phyloP scores from a whole-genome alignment of 441 rosid species.

The Erodium texanum region DNA sequence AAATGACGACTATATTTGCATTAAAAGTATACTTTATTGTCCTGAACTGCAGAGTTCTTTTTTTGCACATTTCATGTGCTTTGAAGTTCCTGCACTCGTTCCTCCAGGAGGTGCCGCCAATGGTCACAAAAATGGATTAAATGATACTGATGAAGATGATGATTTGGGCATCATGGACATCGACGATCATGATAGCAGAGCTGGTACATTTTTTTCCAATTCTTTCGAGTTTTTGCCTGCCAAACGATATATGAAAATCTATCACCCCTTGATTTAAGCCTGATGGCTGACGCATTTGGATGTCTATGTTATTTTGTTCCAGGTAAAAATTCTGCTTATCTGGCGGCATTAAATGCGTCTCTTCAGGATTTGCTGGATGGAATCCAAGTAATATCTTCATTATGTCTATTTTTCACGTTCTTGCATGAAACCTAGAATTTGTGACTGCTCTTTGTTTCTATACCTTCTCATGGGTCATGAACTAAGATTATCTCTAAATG shows the following conservation, averaged over 20 bases:
- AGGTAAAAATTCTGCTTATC: constrained; percentile 51
- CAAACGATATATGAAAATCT: constrained; percentile 12
- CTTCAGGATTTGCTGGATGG: constrained; percentile 98
- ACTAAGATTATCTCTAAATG: not conserved
- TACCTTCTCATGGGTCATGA: not conserved
- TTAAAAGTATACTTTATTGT: constrained; percentile 17
- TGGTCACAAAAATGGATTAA: constrained; percentile 49
- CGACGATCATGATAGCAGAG: constrained; percentile 71
- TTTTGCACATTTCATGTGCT: constrained; percentile 99
- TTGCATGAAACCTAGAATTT: not conserved
- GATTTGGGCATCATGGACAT: constrained; percentile 97
- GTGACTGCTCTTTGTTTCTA: not conserved
- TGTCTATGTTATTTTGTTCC: constrained; percentile 32
- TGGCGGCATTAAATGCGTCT: constrained; percentile 69
- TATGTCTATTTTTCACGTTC: not conserved
- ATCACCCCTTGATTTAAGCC: constrained; percentile 13
- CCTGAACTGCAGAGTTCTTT: constrained; percentile 79
- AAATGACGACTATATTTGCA: constrained; percentile 10
- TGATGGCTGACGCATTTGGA: constrained; percentile 13
- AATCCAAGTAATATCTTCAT: constrained; percentile 54
- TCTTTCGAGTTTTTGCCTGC: constrained; percentile 14
- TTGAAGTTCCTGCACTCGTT: constrained; percentile 72
- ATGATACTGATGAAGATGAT: constrained; percentile 56
- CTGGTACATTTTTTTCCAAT: constrained; percentile 38
- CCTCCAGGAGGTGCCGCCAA: constrained; percentile 72